Conservation (phyloP, 106 monocot species). For the Vanilla planifolia region DNA sequence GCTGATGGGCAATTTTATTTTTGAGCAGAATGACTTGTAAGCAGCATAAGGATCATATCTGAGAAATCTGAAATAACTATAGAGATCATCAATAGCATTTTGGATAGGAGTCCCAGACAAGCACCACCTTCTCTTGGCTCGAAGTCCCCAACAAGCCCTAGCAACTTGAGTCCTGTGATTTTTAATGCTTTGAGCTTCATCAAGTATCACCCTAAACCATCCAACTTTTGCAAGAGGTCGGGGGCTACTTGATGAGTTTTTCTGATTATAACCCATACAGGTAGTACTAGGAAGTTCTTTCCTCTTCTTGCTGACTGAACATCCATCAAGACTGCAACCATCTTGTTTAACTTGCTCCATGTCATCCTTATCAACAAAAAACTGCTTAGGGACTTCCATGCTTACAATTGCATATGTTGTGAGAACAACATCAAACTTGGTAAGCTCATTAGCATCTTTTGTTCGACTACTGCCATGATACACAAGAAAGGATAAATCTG, state of each 20-base stretch:
- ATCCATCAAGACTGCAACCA: constrained; percentile 4
- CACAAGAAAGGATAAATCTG: constrained; percentile 66
- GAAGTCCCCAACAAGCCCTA: constrained; percentile 88
- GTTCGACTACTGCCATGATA: constrained; percentile 93
- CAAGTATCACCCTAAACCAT: constrained; percentile 91
- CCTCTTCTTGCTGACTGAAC: constrained; percentile 43
- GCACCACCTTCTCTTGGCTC: constrained; percentile 98
- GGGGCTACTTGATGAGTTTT: constrained; percentile 9
- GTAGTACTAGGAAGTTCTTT: constrained; percentile 25
- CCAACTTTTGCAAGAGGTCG: constrained; percentile 78
- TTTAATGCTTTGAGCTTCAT: constrained; percentile 97
- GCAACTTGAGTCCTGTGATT: constrained; percentile 93
- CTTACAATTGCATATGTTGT: constrained; percentile 95
- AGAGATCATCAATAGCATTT: constrained; percentile 96
- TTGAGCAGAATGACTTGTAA: constrained; percentile 61
- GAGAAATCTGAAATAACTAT: constrained; percentile 93
- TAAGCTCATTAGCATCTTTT: constrained; percentile 75
- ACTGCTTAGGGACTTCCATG: constrained; percentile 82
- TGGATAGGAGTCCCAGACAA: constrained; percentile 94
- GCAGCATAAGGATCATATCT: constrained; percentile 81
- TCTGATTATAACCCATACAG: constrained; percentile 18
- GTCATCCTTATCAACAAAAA: constrained; percentile 55
- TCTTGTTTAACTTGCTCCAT: constrained; percentile 41
- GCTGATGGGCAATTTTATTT: constrained; percentile 70
- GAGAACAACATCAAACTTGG: constrained; percentile 88